These are phyloP conservation scores for Anisogramma anomala DNA, from an alignment of 2,329 filamentous ascomycete species.

Conservation along the genomic window DNA sequence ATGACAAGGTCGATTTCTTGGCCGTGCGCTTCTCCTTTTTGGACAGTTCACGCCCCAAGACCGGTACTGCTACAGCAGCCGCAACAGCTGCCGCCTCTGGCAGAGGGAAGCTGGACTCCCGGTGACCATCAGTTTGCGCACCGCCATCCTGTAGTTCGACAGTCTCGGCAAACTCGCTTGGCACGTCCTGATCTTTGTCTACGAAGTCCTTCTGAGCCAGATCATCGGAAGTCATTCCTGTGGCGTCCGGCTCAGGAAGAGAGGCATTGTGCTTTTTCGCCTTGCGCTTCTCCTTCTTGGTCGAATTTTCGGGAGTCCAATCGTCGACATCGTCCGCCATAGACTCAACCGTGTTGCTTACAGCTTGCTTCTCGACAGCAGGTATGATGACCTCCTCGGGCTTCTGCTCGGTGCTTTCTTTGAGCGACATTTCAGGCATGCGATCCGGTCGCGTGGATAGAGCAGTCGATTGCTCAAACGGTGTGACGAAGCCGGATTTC, in stretches of 20 bases:
- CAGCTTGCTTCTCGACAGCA: background rate
- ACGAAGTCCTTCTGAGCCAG: background rate
- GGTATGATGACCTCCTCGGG: background rate
- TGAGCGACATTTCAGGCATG: too few species aligned
- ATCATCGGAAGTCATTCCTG: background rate
- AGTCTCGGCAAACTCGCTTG: background rate
- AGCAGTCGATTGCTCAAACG: background rate
- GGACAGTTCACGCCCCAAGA: slow-evolving; percentile 12
- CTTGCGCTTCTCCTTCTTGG: slow-evolving; percentile 19
- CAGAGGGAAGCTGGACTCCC: background rate
- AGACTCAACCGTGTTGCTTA: slow-evolving; percentile 1
- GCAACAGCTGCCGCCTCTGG: background rate
- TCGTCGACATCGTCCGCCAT: slow-evolving; percentile 16
- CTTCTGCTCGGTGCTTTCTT: too few species aligned
- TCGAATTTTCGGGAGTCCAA: slow-evolving; percentile 19
- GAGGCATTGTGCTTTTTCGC: slow-evolving; percentile 10
- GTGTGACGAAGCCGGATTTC: slow-evolving; percentile 1
- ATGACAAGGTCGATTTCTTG: slow-evolving; percentile 20
- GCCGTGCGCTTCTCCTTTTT: slow-evolving; percentile 17
- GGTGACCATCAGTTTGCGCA: background rate
- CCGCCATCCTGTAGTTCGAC: background rate
- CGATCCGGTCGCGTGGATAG: background rate
- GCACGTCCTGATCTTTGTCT: background rate
- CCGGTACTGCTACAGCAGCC: background rate
- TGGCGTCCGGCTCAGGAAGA: slow-evolving; percentile 1